Evolutionary conservation across 2,329 filamentous ascomycete species (phyloP), one percentile per base, ranked within the genome.

Genomic region (Aspergillus sp.): DNA sequence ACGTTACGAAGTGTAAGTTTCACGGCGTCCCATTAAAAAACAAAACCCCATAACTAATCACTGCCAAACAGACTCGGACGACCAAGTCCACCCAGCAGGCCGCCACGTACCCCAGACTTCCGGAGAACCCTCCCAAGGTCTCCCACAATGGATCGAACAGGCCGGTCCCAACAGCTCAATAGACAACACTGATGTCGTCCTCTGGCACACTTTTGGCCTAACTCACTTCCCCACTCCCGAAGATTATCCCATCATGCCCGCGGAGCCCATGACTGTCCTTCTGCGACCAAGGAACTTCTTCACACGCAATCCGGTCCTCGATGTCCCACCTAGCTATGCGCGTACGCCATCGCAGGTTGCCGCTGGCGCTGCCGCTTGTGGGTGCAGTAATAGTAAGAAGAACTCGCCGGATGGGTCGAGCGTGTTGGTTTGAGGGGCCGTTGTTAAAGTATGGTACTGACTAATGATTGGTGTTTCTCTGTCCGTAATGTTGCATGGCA

Each of bases 131-230:
- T 89, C 88, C 0, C 76, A 78, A 42, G 91, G 91, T 32, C 78
- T 96, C 2, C 88, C 89, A 0, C 81, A 86, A 64, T 93, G 90
- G 91, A 88, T 95, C 64, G 77, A 80, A 17, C 67, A 65, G 13
- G 85, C 85, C 22, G 85, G 91, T 59, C 86, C 89, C 12, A 78
- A 77, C 45, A 85, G 83, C 56, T 83, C 79, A 24, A 86, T 96
- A 64, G 89, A 89, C 55, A 89, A 96, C 78, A 90, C 87, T 0
- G 90, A 97, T 71, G 78, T 96, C 30, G 92, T 97, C 1, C 83
- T 96, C 15, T 97, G 92, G 92, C 92, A 96, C 76, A 96, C 91
- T 0, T 97, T 96, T 68, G 93, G 93, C 36, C 81, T 96, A 36
- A 93, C 89, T 0, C 93, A 96, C 72, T 93, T 96, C 79, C 92